Conservation (phyloP, 345 rosid genomes). For the Acer campestre region DNA sequence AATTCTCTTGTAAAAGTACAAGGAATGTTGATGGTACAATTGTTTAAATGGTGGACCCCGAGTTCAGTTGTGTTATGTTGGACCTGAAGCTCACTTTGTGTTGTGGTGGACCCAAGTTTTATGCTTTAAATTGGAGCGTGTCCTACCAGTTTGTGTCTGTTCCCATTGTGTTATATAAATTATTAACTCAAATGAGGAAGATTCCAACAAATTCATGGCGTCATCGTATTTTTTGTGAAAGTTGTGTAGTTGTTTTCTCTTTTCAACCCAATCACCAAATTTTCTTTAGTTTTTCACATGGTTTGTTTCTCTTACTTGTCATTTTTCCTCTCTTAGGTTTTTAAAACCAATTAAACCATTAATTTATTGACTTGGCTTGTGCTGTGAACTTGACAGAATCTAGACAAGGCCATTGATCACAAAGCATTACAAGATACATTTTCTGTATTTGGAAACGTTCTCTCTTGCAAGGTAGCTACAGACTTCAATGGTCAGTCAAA, state of each 20-base stretch:
- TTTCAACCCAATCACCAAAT: not conserved
- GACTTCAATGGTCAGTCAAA: constrained; percentile 83
- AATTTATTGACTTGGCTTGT: constrained; percentile 1
- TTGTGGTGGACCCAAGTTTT: not conserved
- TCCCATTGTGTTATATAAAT: not conserved
- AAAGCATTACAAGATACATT: constrained; percentile 88
- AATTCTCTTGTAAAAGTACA: not conserved
- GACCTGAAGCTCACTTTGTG: not conserved
- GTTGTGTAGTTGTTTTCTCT: not conserved
- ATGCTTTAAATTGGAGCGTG: not conserved
- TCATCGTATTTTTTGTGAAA: not conserved
- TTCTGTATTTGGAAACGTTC: constrained; percentile 74
- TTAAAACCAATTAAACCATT: not conserved
- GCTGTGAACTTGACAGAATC: constrained; percentile 53
- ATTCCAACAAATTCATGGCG: not conserved
- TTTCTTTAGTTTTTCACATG: not conserved
- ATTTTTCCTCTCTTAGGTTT: not conserved
- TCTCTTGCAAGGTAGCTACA: constrained; percentile 93
- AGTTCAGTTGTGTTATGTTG: not conserved
- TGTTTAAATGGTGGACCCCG: not conserved
- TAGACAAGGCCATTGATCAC: constrained; percentile 87
- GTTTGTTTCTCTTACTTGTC: not conserved
- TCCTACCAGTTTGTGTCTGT: not conserved
- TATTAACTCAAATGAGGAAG: not conserved
- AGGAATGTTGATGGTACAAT: not conserved